Conservation (phyloP, 2,329 filamentous ascomycete genomes). For the Aspergillus terreus region DNA sequence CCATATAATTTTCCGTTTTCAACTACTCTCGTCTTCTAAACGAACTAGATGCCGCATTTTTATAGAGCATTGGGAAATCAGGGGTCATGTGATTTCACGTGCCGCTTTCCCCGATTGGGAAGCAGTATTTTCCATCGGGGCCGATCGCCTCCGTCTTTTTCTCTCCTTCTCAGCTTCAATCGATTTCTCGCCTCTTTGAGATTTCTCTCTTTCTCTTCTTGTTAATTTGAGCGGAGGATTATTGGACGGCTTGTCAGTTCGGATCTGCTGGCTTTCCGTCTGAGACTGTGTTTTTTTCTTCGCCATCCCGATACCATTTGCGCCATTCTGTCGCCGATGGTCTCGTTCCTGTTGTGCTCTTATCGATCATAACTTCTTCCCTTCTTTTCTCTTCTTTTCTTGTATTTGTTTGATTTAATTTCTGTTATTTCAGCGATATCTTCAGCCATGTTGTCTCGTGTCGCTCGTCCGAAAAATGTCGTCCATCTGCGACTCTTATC, state of each 20-base stretch:
- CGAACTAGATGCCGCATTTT: background rate
- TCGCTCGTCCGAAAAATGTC: constrained; percentile 52
- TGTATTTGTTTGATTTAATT: constrained; percentile 7
- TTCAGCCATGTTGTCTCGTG: constrained; percentile 52
- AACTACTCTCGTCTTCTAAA: too few relatives aligned
- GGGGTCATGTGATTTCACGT: constrained; percentile 17
- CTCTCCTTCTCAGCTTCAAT: constrained; percentile 7
- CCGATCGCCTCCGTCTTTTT: constrained; percentile 4
- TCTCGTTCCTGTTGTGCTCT: constrained; percentile 15
- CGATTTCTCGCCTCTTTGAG: constrained; percentile 9
- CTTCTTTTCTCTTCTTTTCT: constrained; percentile 9
- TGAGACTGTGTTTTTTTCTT: constrained; percentile 1
- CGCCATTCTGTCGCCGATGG: constrained; percentile 13
- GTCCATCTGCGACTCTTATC: constrained; percentile 45
- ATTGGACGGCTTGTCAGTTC: constrained; percentile 22
- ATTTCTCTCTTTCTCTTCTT: constrained; percentile 11
- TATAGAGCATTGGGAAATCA: background rate
- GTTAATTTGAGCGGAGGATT: constrained; percentile 22
- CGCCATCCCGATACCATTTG: background rate
- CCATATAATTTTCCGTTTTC: background rate
- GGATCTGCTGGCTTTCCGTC: constrained; percentile 3
- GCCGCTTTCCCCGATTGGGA: constrained; percentile 1
- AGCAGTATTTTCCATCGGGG: background rate
- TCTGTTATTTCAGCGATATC: constrained; percentile 13
- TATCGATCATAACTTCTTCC: constrained; percentile 9